Conservation (phyloP, 2,329 filamentous ascomycete genomes). For the Trichoderma brevicompactum region DNA sequence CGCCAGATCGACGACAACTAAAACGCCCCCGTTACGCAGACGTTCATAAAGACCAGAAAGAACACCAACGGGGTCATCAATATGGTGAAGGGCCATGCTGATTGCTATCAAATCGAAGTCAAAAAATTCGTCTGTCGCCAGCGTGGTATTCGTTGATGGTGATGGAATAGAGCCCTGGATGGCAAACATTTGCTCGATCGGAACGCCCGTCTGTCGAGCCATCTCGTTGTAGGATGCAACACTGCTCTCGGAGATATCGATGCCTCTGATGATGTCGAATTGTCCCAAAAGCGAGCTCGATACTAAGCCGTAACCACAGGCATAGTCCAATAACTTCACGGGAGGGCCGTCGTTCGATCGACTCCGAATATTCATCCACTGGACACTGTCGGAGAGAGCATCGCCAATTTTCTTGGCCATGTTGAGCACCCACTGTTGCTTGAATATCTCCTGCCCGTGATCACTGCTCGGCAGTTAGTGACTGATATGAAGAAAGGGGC, state of each 20-base stretch:
- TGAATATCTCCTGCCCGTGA: background rate
- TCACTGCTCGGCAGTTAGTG: background rate
- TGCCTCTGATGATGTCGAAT: slow-evolving; percentile 14
- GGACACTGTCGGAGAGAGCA: background rate
- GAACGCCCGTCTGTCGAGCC: background rate
- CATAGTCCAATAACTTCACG: slow-evolving; percentile 11
- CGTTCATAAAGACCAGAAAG: slow-evolving; percentile 11
- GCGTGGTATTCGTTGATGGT: background rate
- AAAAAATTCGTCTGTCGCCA: slow-evolving; percentile 2
- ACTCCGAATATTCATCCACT: slow-evolving; percentile 8
- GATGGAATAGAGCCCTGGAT: slow-evolving; percentile 10
- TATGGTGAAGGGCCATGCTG: slow-evolving; percentile 18
- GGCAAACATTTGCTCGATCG: background rate
- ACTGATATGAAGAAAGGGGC: background rate
- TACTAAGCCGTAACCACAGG: slow-evolving; percentile 13
- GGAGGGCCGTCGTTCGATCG: background rate
- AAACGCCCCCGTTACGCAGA: slow-evolving; percentile 10
- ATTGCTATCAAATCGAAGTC: slow-evolving; percentile 13
- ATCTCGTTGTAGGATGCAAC: slow-evolving; percentile 18
- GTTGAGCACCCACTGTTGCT: slow-evolving; percentile 3
- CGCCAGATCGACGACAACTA: slow-evolving; percentile 12
- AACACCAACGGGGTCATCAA: background rate
- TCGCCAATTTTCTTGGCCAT: slow-evolving; percentile 12
- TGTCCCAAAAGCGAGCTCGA: background rate
- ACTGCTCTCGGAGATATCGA: slow-evolving; percentile 12